Conservation (phyloP, 257 asterid species). For the Eustoma russellianum region DNA sequence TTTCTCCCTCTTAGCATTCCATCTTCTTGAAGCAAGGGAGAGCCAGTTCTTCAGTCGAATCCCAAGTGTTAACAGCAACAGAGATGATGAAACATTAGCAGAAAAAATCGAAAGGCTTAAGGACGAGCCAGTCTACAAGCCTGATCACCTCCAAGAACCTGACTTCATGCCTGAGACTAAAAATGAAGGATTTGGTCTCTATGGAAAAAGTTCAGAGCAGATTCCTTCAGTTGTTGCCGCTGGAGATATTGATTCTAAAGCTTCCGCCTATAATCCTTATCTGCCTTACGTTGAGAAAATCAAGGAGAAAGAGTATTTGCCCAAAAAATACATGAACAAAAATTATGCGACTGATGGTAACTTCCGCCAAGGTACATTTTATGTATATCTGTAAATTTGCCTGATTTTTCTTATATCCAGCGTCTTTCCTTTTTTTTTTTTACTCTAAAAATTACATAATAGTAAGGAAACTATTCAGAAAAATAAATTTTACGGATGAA, state of each 20-base stretch:
- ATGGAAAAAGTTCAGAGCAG: constrained; percentile 58
- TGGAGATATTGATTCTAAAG: too few relatives aligned
- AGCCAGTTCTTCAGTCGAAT: constrained; percentile 71
- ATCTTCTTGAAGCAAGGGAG: constrained; percentile 54
- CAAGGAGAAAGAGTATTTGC: constrained; percentile 35
- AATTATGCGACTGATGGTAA: constrained; percentile 42
- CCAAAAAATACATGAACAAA: constrained; percentile 65
- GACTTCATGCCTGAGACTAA: constrained; percentile 48
- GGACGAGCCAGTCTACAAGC: constrained; percentile 11
- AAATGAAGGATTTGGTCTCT: constrained; percentile 57
- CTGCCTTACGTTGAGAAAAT: neutral
- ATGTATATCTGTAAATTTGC: too few relatives aligned
- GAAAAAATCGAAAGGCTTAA: constrained; percentile 14
- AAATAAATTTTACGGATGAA: too few relatives aligned
- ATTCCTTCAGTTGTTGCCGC: constrained; percentile 25
- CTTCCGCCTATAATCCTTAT: neutral
- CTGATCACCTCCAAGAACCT: constrained; percentile 35
- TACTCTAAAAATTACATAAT: too few relatives aligned
- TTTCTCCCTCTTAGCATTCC: constrained; percentile 24
- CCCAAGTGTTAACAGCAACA: constrained; percentile 28
- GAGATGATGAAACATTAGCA: constrained; percentile 1
- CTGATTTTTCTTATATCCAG: too few relatives aligned
- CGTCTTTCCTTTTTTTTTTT: too few relatives aligned
- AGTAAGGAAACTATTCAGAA: too few relatives aligned
- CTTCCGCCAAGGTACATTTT: constrained; percentile 8